A percentile compares a stretch with the other conserved stretches of the same genome.
These are phyloP conservation scores for Hypoxylon sp. DNA, from an alignment of 2,329 filamentous ascomycete genomes.

Conservation along the genomic window DNA sequence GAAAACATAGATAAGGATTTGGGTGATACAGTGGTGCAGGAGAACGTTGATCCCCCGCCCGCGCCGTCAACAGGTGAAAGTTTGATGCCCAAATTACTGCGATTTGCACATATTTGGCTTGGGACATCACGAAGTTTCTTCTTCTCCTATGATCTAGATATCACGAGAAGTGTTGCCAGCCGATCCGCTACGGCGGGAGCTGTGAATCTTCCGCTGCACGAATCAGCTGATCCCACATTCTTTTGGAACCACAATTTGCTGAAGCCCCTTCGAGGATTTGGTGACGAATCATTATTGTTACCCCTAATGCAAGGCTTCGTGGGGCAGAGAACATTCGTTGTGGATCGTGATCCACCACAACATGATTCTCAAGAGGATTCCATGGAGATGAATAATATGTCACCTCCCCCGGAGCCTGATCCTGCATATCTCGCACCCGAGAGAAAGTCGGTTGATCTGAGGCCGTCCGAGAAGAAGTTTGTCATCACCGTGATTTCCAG, in stretches of 20 bases:
- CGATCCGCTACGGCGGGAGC: constrained; percentile 59
- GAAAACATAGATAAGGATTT: constrained; percentile 49
- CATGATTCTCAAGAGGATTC: constrained; percentile 60
- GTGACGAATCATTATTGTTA: constrained; percentile 78
- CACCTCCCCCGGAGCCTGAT: constrained; percentile 32
- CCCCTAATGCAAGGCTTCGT: constrained; percentile 96
- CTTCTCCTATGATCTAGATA: constrained; percentile 94
- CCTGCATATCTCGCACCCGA: constrained; percentile 44
- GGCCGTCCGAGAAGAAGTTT: constrained; percentile 71
- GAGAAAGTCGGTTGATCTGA: constrained; percentile 51
- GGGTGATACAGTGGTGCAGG: constrained; percentile 50
- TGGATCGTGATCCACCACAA: constrained; percentile 74
- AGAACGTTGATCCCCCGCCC: constrained; percentile 49
- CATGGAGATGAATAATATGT: constrained; percentile 53
- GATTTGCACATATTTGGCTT: constrained; percentile 88
- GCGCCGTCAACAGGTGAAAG: constrained; percentile 61
- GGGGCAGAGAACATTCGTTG: constrained; percentile 84
- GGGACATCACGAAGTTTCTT: constrained; percentile 88
- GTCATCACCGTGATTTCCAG: constrained; percentile 94
- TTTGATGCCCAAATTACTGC: constrained; percentile 86
- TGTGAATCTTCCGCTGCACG: constrained; percentile 73
- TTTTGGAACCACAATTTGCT: constrained; percentile 93
- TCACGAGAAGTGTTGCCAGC: constrained; percentile 76
- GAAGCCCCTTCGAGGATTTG: constrained; percentile 79
- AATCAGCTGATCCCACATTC: constrained; percentile 81